Evolutionary conservation across 495 filamentous ascomycete genomes (phyloP).

Genomic region (Penicillium bialowiezense): DNA sequence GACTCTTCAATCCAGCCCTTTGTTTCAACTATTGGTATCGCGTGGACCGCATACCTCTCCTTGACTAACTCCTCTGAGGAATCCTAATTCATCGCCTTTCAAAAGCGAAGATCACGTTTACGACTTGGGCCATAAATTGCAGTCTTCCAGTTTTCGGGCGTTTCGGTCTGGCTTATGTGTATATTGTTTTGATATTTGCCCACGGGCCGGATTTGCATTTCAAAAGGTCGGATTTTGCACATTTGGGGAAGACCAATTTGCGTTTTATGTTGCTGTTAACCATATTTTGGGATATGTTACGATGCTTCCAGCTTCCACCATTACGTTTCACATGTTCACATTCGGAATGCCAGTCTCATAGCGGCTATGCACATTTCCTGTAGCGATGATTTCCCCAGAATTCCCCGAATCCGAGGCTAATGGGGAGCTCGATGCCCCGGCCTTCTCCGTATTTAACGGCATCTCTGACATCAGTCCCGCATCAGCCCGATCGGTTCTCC

Average conservation of each 20-base stretch:
- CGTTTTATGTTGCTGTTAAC: background rate
- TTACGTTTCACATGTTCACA: too few relatives aligned
- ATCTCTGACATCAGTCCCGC: slow-evolving; percentile 49
- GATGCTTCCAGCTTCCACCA: too few relatives aligned
- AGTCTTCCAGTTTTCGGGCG: slow-evolving; percentile 12
- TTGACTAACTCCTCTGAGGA: slow-evolving; percentile 89
- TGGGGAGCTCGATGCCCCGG: slow-evolving; percentile 26
- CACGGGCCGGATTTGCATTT: slow-evolving; percentile 17
- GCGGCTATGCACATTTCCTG: slow-evolving; percentile 26
- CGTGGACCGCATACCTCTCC: slow-evolving; percentile 98
- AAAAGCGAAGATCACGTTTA: slow-evolving; percentile 17
- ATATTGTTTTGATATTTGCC: slow-evolving; percentile 9
- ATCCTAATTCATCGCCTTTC: slow-evolving; percentile 18
- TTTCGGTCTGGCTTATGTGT: slow-evolving; percentile 17
- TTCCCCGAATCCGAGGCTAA: slow-evolving; percentile 39
- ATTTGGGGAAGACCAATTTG: background rate
- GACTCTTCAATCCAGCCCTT: slow-evolving; percentile 65
- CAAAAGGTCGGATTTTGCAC: slow-evolving; percentile 12
- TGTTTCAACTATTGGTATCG: slow-evolving; percentile 93
- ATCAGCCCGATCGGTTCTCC: slow-evolving; percentile 45
- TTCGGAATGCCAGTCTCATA: slow-evolving; percentile 1
- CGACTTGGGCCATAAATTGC: slow-evolving; percentile 12
- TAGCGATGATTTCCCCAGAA: slow-evolving; percentile 17
- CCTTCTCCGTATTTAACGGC: slow-evolving; percentile 32
- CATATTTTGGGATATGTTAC: background rate